Conservation (phyloP, 768 basidiomycete genomes). For the Botryobasidium botryosum region DNA sequence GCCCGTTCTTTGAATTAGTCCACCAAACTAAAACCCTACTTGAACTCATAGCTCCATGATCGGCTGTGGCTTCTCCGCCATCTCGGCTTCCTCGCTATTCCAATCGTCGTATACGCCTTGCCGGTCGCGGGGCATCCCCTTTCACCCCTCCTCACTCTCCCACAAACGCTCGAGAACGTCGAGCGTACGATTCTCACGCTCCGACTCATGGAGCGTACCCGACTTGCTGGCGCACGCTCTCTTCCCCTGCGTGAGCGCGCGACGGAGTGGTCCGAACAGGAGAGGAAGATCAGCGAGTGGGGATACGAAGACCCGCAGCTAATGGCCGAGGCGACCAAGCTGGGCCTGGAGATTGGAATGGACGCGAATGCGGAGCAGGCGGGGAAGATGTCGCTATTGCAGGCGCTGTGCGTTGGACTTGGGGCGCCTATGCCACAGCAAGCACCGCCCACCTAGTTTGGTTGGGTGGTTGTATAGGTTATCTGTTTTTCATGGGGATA, state of each 20-base stretch:
- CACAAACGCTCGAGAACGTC: conserved; percentile 17
- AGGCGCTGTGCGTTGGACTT: too few relatives aligned
- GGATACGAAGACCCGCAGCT: too few relatives aligned
- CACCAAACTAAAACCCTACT: neutral
- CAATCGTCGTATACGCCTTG: conserved; percentile 30
- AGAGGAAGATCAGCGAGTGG: too few relatives aligned
- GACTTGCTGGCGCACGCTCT: too few relatives aligned
- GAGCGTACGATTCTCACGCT: conserved; percentile 29
- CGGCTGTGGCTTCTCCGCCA: conserved; percentile 36
- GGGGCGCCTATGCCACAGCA: too few relatives aligned
- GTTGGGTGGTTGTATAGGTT: too few relatives aligned
- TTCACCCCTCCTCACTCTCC: conserved; percentile 18
- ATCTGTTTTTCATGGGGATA: too few relatives aligned
- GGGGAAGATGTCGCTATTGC: too few relatives aligned
- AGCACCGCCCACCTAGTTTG: too few relatives aligned
- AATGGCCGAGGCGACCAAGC: too few relatives aligned
- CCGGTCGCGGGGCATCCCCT: conserved; percentile 22
- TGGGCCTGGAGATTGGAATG: too few relatives aligned
- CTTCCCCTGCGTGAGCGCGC: neutral
- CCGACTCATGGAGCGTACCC: conserved; percentile 24
- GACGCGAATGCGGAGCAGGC: too few relatives aligned
- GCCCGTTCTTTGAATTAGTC: neutral
- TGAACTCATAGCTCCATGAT: conserved; percentile 44
- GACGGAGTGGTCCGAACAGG: neutral
- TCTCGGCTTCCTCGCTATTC: conserved; percentile 39